These are phyloP conservation scores for Colletotrichum acutatum DNA, from an alignment of 2,329 filamentous ascomycete genomes.

Conservation along the genomic window DNA sequence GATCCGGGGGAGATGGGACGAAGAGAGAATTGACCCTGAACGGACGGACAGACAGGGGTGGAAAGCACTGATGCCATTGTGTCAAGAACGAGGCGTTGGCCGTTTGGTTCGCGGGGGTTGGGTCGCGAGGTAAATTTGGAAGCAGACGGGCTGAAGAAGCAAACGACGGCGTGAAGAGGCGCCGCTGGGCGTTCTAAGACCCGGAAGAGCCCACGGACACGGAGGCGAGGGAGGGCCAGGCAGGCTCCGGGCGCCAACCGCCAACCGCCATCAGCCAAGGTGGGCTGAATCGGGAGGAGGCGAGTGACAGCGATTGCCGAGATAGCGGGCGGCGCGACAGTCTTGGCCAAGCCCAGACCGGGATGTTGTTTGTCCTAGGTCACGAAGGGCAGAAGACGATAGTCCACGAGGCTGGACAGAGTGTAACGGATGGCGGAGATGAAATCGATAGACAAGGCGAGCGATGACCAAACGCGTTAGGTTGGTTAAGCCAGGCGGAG, in stretches of 20 bases:
- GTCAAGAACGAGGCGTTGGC: not conserved
- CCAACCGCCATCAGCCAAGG: not conserved
- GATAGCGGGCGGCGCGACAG: not conserved
- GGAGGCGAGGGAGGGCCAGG: not conserved
- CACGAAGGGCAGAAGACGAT: not conserved
- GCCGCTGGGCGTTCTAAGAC: not conserved
- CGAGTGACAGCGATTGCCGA: not conserved
- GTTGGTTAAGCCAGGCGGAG: not conserved
- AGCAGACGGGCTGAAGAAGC: not conserved
- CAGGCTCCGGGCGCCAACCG: not conserved
- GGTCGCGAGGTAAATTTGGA: not conserved
- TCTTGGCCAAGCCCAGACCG: conserved; percentile 2
- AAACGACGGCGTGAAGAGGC: not conserved
- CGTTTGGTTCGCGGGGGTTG: not conserved
- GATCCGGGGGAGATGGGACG: conserved; percentile 19
- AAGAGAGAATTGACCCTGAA: conserved; percentile 7
- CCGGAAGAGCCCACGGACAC: not conserved
- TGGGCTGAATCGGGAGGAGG: not conserved
- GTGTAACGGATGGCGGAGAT: conserved; percentile 7
- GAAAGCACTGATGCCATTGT: not conserved
- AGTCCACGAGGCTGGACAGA: conserved; percentile 4
- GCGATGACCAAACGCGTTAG: conserved; percentile 1
- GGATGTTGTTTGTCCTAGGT: not conserved
- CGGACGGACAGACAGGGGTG: not conserved
- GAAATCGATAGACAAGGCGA: conserved; percentile 10